Evolutionary conservation across 768 basidiomycete species (phyloP), one percentile per base, ranked within the genome.

Genomic region (Suillus placidus): DNA sequence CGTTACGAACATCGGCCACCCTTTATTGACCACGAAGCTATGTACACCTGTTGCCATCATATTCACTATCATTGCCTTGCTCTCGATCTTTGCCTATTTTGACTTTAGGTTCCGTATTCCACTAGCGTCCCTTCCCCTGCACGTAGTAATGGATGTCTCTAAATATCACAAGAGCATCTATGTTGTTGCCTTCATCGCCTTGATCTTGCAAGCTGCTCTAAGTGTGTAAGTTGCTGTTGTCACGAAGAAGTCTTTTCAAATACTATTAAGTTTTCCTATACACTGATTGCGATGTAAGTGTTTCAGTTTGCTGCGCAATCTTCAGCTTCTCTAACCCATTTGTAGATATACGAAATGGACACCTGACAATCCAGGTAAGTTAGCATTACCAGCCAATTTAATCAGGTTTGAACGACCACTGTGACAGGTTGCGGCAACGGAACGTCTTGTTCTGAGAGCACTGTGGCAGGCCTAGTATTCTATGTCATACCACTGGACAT

Each of bases 401-500:
- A 38, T 32, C 8, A 47, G 32, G 12, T 34, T 38, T 2, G 35
- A 65, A 56, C 47, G 40, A 51, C 66, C 16, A 58, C n/a, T n/a
- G n/a, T n/a, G n/a, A 42, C 64, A 88, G 86, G 83, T 20, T 90
- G 88, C 71, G 78, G 68, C 12, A 72, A 80, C 8, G 80, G 78
- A 12, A 80, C 81, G 0, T 80, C 80, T 3, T 94, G 92, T 73
- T 93, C 92, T 1, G 87, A 85, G 13, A 84, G 83, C 16, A 94
- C 87, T 73, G 92, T 94, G 52, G 85, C 91, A 0, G 93, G 94
- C 3, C 79, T 94, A 14, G 83, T 93, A 62, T 87, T 94, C 76
- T 95, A 85, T 71, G 85, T 89, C 89, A n/a, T 95, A 88, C 80
- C 80, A 93, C 26, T 95, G 93, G 94, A 89, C 88, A 20, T 92